Evolutionary conservation across 148 eudicot genomes (phyloP), one percentile per base, ranked within the genome.

Genomic region (Camellia sinensis): DNA sequence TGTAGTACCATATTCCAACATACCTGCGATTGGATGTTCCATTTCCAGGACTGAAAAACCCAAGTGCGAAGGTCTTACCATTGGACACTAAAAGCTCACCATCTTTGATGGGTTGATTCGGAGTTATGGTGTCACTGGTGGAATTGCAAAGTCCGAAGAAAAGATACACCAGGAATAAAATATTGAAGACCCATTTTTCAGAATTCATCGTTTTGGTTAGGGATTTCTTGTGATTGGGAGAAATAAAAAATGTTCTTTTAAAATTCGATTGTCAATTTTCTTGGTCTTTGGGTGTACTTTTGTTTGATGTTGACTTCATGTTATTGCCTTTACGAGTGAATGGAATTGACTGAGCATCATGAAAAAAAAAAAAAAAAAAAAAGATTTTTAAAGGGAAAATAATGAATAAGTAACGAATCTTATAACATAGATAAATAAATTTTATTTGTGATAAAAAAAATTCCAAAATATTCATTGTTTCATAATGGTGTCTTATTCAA

Each of bases 1-100:
- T 80, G 12, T 76, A 41, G 68, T 75, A 83, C 80, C 86, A 79
- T 22, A 80, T 80, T 60, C 83, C 86, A 4, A 84, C 40, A 46
- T 84, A 84, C 29, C 40, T 50, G 14, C 45, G 56, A 18, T 1
- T 29, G 19, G 78, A 83, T 29, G 37, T 29, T 29, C 37, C 37
- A 69, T 52, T 63, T 7, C 66, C 57, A 0, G 78, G 83, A 71
- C 80, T 76, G 54, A 76, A 83, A 76, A 83, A 80, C 11, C 86
- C 86, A 0, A 80, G 71, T 71, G 74, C 74, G 19, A 83, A 83
- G 17, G 3, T 64, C 46, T 46, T 43, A 4, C 66, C 72, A 0
- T 0, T 22, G 7, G 86, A 84, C 4, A 84, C 60, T 56, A 83
- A n/a, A 59, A 43, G n/a, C 14, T 75, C 18, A 0, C 67, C 67